These are phyloP conservation scores for Metarhizium rileyi DNA, from an alignment of 2,329 filamentous ascomycete species.

Conservation along the genomic window DNA sequence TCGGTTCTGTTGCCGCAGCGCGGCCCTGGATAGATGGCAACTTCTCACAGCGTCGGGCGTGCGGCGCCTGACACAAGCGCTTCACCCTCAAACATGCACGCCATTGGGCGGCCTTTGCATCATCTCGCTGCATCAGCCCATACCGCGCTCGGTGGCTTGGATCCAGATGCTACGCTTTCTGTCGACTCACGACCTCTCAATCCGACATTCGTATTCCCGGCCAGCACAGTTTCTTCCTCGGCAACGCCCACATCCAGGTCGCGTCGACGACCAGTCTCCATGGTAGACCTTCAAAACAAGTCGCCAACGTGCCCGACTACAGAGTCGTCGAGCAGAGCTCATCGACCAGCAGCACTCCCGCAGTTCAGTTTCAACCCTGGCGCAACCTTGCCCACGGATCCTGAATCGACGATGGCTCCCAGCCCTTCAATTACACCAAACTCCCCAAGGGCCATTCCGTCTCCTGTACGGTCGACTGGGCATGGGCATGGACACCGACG, in stretches of 20 bases:
- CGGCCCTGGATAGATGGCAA: constrained; percentile 37
- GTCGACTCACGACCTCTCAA: constrained; percentile 41
- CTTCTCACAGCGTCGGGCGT: constrained; percentile 28
- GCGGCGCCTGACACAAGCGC: constrained; percentile 17
- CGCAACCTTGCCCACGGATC: constrained; percentile 23
- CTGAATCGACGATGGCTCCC: constrained; percentile 28
- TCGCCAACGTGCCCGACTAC: constrained; percentile 18
- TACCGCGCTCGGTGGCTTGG: background rate
- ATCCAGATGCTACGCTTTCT: background rate
- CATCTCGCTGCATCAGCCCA: background rate
- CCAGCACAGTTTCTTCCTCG: constrained; percentile 32
- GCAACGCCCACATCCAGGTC: constrained; percentile 39
- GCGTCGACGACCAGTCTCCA: constrained; percentile 43
- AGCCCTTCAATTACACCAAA: constrained; percentile 47
- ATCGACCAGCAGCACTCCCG: constrained; percentile 34
- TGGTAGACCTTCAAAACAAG: constrained; percentile 34
- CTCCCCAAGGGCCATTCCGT: constrained; percentile 40
- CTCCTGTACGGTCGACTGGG: constrained; percentile 46
- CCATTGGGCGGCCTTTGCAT: constrained; percentile 13
- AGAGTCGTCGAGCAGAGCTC: constrained; percentile 17
- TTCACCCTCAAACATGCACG: background rate
- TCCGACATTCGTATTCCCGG: constrained; percentile 56
- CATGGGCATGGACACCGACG: constrained; percentile 72
- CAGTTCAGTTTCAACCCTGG: constrained; percentile 49
- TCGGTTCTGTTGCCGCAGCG: constrained; percentile 38